Percentiles rank a stretch among this genome's conserved stretches.
Evolutionary conservation across 2,329 filamentous ascomycete genomes (phyloP).

Genomic region (Beauveria medogensis): DNA sequence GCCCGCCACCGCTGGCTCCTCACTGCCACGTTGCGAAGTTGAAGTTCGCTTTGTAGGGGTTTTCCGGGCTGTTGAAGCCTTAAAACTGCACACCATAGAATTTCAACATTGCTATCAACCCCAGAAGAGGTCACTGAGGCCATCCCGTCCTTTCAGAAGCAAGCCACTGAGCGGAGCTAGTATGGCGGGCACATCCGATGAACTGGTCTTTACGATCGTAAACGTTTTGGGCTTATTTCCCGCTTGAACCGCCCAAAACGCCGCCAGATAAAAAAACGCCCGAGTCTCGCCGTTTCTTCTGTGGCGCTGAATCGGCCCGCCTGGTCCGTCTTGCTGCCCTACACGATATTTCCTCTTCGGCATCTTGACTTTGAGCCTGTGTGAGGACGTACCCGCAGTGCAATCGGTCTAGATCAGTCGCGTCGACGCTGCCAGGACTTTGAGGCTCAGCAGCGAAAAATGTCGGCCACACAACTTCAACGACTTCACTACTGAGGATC

Average conservation of each 20-base stretch:
- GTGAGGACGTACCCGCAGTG: neutral
- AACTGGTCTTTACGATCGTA: neutral
- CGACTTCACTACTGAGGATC: too few species aligned
- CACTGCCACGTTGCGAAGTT: neutral
- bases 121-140: neutral
- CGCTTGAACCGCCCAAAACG: neutral
- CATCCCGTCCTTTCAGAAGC: neutral
- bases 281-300: neutral
- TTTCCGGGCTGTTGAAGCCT: neutral
- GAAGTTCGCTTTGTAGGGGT: neutral
- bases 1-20: too few species aligned
- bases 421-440: too few species aligned
- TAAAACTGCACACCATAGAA: neutral
- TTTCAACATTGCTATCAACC: too few species aligned
- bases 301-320: neutral
- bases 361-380: neutral
- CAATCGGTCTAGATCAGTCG: too few species aligned
- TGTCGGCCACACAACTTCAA: too few species aligned
- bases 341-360: neutral
- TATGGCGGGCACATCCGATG: neutral
- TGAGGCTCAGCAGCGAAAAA: too few species aligned
- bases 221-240: neutral
- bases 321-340: neutral
- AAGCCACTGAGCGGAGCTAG: neutral
- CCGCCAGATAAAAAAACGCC: neutral